A percentile compares a stretch with the other conserved stretches of the same genome.
These are phyloP conservation scores for Xylaria sp. DNA, from an alignment of 2,329 filamentous ascomycete genomes.

Conservation along the genomic window DNA sequence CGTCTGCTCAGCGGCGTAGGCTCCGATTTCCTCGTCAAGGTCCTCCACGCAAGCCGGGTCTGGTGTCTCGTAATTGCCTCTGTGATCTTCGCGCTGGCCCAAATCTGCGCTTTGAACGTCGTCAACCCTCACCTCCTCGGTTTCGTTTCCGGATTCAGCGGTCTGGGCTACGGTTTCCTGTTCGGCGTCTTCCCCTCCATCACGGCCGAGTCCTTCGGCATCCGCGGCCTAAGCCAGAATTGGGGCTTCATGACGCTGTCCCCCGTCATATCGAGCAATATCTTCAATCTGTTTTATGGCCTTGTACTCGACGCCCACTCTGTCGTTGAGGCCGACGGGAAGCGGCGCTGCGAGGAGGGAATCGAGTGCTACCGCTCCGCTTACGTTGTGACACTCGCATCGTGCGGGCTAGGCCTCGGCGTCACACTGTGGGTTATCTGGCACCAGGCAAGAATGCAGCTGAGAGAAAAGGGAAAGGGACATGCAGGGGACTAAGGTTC, in stretches of 20 bases:
- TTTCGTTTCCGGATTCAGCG: slow-evolving; percentile 81
- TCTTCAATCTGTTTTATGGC: slow-evolving; percentile 94
- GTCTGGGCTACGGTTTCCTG: slow-evolving; percentile 88
- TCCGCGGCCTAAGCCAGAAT: slow-evolving; percentile 87
- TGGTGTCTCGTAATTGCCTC: slow-evolving; percentile 89
- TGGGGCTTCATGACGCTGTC: slow-evolving; percentile 95
- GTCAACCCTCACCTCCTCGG: slow-evolving; percentile 78
- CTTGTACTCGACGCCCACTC: slow-evolving; percentile 82
- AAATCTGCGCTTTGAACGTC: slow-evolving; percentile 76
- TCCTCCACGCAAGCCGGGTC: slow-evolving; percentile 77
- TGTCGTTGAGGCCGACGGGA: slow-evolving; percentile 68
- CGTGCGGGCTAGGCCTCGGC: slow-evolving; percentile 70
- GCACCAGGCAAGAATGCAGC: slow-evolving; percentile 54
- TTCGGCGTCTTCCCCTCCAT: slow-evolving; percentile 95
- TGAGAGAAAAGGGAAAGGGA: slow-evolving; percentile 40
- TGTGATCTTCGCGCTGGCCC: slow-evolving; percentile 77
- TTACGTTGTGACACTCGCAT: slow-evolving; percentile 77
- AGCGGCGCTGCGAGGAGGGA: slow-evolving; percentile 77
- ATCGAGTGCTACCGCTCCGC: slow-evolving; percentile 80
- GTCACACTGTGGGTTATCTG: slow-evolving; percentile 75
- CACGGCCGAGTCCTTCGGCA: slow-evolving; percentile 87
- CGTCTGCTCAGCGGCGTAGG: slow-evolving; percentile 84
- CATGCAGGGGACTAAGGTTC: slow-evolving; percentile 32
- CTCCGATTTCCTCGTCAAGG: slow-evolving; percentile 87
- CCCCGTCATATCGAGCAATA: slow-evolving; percentile 83